These are phyloP conservation scores for Casuarina glauca DNA, from an alignment of 306 rosid species.

Conservation along the genomic window DNA sequence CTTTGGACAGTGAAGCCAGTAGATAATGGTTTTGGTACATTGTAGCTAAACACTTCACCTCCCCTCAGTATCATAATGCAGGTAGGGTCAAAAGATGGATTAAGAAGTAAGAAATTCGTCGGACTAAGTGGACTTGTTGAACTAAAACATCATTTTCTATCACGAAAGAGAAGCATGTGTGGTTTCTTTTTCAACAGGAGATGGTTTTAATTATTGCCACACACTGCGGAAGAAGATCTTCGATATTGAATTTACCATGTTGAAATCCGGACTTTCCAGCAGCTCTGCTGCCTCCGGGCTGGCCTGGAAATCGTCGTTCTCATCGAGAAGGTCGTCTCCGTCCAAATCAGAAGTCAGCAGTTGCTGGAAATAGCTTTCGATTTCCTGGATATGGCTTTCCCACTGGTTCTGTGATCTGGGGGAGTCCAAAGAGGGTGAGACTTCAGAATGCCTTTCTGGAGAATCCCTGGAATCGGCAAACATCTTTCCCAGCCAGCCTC, in stretches of 20 bases:
- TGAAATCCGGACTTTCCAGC: slow-evolving; percentile 36
- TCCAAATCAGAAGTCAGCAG: slow-evolving; percentile 44
- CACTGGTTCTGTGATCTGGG: slow-evolving; percentile 47
- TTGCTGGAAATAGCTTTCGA: slow-evolving; percentile 57
- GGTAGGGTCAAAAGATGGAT: slow-evolving; percentile 28
- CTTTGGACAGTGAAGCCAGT: background rate
- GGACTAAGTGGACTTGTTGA: background rate
- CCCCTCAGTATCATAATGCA: slow-evolving; percentile 3
- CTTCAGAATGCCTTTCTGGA: slow-evolving; percentile 7
- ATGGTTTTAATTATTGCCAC: slow-evolving; percentile 34
- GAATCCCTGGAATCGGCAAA: slow-evolving; percentile 51
- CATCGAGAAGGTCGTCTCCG: slow-evolving; percentile 36
- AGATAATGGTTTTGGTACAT: slow-evolving; percentile 20
- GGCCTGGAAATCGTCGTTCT: slow-evolving; percentile 31
- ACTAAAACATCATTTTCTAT: slow-evolving; percentile 10
- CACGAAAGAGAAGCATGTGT: slow-evolving; percentile 11
- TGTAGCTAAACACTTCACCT: slow-evolving; percentile 3
- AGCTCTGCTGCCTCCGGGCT: slow-evolving; percentile 49
- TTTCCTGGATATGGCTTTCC: slow-evolving; percentile 56
- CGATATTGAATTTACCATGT: slow-evolving; percentile 45
- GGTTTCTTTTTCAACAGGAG: no score
- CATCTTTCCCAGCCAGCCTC: slow-evolving; percentile 68
- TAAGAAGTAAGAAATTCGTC: background rate
- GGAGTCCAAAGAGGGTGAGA: slow-evolving; percentile 34
- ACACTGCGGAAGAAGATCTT: slow-evolving; percentile 32